Evolutionary conservation across 2,329 filamentous ascomycete genomes (phyloP).

Genomic region (Madurella mycetomatis): DNA sequence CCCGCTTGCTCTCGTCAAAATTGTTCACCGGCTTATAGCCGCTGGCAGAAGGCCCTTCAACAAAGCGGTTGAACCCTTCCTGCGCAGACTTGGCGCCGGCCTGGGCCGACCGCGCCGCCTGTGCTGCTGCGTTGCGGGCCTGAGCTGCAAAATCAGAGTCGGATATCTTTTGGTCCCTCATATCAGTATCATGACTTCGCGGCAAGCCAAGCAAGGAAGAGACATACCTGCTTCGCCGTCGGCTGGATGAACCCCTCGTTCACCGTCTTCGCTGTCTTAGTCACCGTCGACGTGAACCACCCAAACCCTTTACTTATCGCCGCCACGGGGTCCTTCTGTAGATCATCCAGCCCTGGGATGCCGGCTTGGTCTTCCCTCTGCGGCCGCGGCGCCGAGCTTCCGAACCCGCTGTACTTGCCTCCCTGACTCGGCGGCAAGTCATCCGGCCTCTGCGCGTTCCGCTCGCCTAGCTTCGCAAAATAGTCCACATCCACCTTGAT

Average conservation of each 20-base stretch:
- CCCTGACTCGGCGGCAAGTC: slow-evolving; percentile 81
- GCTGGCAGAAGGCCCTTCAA: slow-evolving; percentile 61
- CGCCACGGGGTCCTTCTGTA: slow-evolving; percentile 85
- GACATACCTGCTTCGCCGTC: slow-evolving; percentile 74
- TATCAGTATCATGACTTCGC: slow-evolving; percentile 2
- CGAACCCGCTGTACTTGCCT: slow-evolving; percentile 89
- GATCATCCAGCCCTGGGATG: slow-evolving; percentile 73
- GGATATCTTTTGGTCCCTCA: slow-evolving; percentile 54
- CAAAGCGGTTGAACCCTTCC: slow-evolving; percentile 80
- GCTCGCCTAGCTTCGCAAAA: slow-evolving; percentile 78
- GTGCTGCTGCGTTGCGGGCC: slow-evolving; percentile 58
- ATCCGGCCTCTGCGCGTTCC: slow-evolving; percentile 73
- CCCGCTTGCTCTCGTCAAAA: slow-evolving; percentile 63
- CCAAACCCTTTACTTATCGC: slow-evolving; percentile 90
- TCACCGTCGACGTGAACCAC: slow-evolving; percentile 85
- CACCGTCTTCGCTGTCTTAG: slow-evolving; percentile 84
- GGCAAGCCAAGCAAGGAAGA: neutral
- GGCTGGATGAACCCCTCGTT: slow-evolving; percentile 92
- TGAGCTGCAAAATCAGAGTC: slow-evolving; percentile 73
- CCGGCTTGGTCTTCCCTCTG: slow-evolving; percentile 33
- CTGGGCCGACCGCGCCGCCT: slow-evolving; percentile 62
- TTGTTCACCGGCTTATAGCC: slow-evolving; percentile 35
- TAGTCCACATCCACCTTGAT: slow-evolving; percentile 77
- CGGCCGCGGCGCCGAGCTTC: slow-evolving; percentile 62
- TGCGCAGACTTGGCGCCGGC: slow-evolving; percentile 53